These are phyloP conservation scores for Debaryomyces nepalensis DNA, from an alignment of 1,139 yeast species.

Conservation along the genomic window DNA sequence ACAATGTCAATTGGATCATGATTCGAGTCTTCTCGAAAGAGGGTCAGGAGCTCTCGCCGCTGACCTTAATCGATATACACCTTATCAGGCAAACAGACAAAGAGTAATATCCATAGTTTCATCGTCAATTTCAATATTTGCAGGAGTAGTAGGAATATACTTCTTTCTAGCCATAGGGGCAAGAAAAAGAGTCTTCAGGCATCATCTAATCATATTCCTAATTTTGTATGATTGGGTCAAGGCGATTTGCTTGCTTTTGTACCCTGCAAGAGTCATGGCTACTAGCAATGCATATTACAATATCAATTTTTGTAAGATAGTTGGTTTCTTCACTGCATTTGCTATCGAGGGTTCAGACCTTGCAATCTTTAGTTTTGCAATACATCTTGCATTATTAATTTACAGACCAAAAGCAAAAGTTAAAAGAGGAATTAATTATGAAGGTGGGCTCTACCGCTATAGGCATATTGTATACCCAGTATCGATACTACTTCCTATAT, in stretches of 20 bases:
- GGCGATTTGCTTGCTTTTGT: constrained; percentile 70
- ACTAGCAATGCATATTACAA: constrained; percentile 55
- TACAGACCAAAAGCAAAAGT: constrained; percentile 59
- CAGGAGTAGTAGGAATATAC: constrained; percentile 59
- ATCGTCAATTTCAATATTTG: constrained; percentile 58
- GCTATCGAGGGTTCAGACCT: constrained; percentile 88
- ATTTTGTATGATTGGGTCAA: constrained; percentile 75
- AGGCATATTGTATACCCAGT: constrained; percentile 62
- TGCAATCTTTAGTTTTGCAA: constrained; percentile 81
- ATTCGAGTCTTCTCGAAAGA: not conserved
- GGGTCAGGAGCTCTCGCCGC: not conserved
- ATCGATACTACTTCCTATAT: constrained; percentile 63
- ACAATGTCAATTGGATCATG: not conserved
- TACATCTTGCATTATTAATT: constrained; percentile 78
- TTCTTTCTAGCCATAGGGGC: constrained; percentile 65
- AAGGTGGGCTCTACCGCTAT: constrained; percentile 75
- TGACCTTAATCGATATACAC: constrained; percentile 12
- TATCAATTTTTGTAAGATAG: constrained; percentile 64
- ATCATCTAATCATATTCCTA: constrained; percentile 69
- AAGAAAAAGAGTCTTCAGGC: constrained; percentile 65
- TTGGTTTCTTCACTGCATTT: constrained; percentile 84
- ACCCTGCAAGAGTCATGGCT: constrained; percentile 65
- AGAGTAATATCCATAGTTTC: constrained; percentile 33
- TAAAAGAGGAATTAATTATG: constrained; percentile 51
- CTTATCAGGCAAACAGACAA: constrained; percentile 6